Base-by-base conservation (phyloP, 148 eudicot species). In the Polygonum maritimum region DNA sequence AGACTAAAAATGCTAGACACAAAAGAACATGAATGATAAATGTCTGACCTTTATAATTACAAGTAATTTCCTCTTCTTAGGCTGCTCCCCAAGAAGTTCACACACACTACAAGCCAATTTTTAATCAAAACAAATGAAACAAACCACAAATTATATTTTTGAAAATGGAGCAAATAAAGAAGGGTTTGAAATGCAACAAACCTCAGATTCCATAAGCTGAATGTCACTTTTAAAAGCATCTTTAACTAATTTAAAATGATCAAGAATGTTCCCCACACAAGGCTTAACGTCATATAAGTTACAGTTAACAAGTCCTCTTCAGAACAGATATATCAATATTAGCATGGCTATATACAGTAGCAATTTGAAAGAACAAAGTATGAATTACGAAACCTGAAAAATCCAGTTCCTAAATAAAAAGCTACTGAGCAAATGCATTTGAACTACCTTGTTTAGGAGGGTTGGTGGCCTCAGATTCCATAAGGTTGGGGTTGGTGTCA, bases 401-500 rank as follows among this genome's bases (percentile, higher is more conserved):
- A 81, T 80, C n/a, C n/a, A n/a, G n/a, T n/a, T n/a, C n/a, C n/a
- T n/a, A 36, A 14, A 19, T 36, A 15, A 19, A 67, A 67, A 67
- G 21, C 38, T 67, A 5, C 7, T 16, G 36, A 45, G 45, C 1
- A 39, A 72, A 72, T 7, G 14, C 44, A 22, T 2, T 48, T 5
- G 5, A 45, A 73, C 75, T 77, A 87, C 93, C 93, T 87, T 90
- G 92, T 75, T 82, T 87, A 73, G 82, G 69, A 73, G 75, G 86
- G 80, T 80, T 65, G 16, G 82, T 69, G 55, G 80, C 63, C 71
- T 75, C 91, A 6, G 82, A 19, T 75, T 79, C 86, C 75, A 79
- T 74, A 26, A 63, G 83, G 76, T 84, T 88, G 0, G 85, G 11
- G 47, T 76, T 51, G 4, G 78, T 35, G 7, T 62, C 41, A 67